Evolutionary conservation across 495 filamentous ascomycete species (phyloP), one percentile per base, ranked within the genome.

Genomic region (Aspergillus steynii): DNA sequence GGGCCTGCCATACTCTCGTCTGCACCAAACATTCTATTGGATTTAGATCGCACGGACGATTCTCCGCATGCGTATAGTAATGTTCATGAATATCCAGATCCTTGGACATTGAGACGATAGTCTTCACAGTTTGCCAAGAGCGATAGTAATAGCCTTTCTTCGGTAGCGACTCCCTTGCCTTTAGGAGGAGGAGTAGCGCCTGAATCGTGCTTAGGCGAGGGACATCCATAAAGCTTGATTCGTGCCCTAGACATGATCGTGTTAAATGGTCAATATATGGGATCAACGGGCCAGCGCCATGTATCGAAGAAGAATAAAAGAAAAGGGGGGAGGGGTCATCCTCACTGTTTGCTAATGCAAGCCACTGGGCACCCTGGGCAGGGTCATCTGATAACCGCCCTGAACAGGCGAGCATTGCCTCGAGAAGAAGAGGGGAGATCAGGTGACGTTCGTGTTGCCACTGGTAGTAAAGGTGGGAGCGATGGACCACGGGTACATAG

Each of bases 111-210:
- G 91, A 87, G 27, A 97, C 88, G 57, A 93, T 88, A 48, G 90
- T 92, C 56, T 96, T 93, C 51, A 97, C 87, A 6, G 90, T 96
- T 85, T 97, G 97, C 95, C 95, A 99, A 10, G 95, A 99, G 28
- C 95, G 86, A 70, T 93, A 98, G 74, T 95, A 99, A 72, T 99
- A 99, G 1, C 95, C 95, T 66, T 92, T 87, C 70, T 95, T 95
- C 2, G 96, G 96, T 50, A 89, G 85, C 32, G 91, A 88, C 71
- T 99, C 95, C 62, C 93, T 82, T 2, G 95, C 96, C 77, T 99
- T 99, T 20, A 97, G 72, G 46, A 98, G 77, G 34, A 99, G 85
- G 54, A 97, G 78, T 58, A 97, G 76, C 1, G 92, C 96, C 75
- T 99, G 95, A 14, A 99, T 88, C 4, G 95, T 99, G 70, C 94